Evolutionary conservation across 1,139 yeast genomes (phyloP), one percentile per base, ranked within the genome.

Genomic region (Zygoascus meyerae): DNA sequence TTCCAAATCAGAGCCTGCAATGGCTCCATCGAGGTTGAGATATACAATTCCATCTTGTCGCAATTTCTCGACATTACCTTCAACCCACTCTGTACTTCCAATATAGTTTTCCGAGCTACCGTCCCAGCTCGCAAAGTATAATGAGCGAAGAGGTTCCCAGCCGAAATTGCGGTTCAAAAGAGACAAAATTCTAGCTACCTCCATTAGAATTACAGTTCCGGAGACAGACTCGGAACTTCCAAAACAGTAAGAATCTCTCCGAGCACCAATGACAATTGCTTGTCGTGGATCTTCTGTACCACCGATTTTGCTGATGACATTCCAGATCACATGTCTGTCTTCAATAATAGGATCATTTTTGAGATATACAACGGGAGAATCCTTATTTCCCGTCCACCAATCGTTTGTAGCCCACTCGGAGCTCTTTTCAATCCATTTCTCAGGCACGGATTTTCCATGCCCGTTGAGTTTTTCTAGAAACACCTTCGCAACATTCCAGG

Each of bases 51-150:
- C 86, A 53, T 83, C 82, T 42, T 77, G 72, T 49, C 73, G 68
- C 33, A 87, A 67, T 37, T 71, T 72, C 17, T 75, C 75, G 18
- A 71, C 65, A 51, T 78, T 75, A 35, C 72, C 70, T 57, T 85
- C 87, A 5, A 83, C 75, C 79, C 92, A 81, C 58, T 85, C 94
- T 0, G 94, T 75, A 35, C 89, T 74, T 0, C 98, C 98, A 0
- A 94, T 95, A 56, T 77, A 69, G 59, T 89, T 90, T 59, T 84
- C 89, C 52, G 83, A 81, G 0, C 85, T 72, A 0, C 86, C 97
- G 58, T 90, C 96, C 72, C 87, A 89, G 1, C 96, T 86, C 0
- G 81, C 79, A 66, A 92, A 89, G 58, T 83, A 82, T 7, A 92
- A 79, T 1, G 92, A 74, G 58, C 98, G 75, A 26, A 90, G 64